A percentile compares a stretch with the other conserved stretches of the same genome.
Evolutionary conservation across 768 basidiomycete genomes (phyloP).

Genomic region (Tylopilus balloui): DNA sequence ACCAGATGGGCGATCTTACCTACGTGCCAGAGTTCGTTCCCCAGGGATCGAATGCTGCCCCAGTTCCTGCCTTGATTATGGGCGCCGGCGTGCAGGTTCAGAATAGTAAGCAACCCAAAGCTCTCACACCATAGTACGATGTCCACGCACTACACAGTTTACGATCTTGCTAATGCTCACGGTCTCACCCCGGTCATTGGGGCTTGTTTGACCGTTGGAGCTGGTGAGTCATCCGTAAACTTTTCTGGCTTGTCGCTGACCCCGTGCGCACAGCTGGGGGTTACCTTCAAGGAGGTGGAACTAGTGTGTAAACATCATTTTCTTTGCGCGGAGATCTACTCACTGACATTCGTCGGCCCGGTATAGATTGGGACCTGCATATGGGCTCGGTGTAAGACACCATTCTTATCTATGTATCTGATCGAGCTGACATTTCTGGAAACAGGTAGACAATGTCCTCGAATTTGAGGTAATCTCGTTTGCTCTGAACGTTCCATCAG

Average conservation of each 20-base stretch:
- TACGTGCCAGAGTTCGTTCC: no score
- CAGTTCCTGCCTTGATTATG: no score
- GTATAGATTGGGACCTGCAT: constrained; percentile 31
- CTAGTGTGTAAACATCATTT: constrained; percentile 26
- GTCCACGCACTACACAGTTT: constrained; percentile 10
- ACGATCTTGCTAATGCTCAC: constrained; percentile 7
- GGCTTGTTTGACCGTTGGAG: constrained; percentile 20
- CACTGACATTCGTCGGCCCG: neutral
- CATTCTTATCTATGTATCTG: neutral
- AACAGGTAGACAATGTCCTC: constrained; percentile 44
- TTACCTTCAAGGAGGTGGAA: constrained; percentile 48
- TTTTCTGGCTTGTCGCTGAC: neutral
- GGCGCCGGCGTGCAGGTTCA: no score
- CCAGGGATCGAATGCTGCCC: neutral
- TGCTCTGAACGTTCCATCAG: neutral
- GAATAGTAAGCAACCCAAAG: constrained; percentile 2
- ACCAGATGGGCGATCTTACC: no score
- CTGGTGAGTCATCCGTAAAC: neutral
- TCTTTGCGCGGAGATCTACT: neutral
- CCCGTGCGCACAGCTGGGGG: constrained; percentile 36
- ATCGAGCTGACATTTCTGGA: neutral
- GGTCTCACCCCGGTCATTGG: constrained; percentile 20
- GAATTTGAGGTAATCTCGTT: constrained; percentile 33
- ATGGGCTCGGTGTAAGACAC: constrained; percentile 39
- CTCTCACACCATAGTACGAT: neutral